These are phyloP conservation scores for Chaetomium globosum DNA, from an alignment of 2,329 filamentous ascomycete genomes.

Conservation along the genomic window DNA sequence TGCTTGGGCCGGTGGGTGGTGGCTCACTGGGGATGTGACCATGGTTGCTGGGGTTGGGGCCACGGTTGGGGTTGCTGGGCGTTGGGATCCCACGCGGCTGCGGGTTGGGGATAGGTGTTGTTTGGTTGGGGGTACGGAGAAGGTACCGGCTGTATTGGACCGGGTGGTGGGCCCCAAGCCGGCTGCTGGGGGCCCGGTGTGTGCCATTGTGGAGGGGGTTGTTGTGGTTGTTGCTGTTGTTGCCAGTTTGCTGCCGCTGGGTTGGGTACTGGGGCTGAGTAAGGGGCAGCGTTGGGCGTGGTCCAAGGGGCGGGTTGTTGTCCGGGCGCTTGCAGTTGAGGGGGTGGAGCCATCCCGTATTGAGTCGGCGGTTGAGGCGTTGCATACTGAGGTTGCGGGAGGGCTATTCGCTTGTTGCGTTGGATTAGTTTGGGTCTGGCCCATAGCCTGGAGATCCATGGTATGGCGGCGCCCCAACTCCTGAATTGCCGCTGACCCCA, in stretches of 20 bases:
- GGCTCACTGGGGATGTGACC: not conserved
- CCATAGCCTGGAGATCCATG: not conserved
- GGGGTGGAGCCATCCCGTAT: not conserved
- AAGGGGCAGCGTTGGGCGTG: not conserved
- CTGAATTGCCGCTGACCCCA: not conserved
- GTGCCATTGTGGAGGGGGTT: constrained; percentile 8
- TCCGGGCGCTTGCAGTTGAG: not conserved
- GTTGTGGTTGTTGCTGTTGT: not conserved
- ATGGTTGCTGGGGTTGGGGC: not conserved
- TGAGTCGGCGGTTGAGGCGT: not conserved
- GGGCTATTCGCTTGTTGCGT: not conserved
- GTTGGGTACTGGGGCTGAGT: not conserved
- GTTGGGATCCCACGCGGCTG: not conserved
- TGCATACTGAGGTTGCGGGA: not conserved
- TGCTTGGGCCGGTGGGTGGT: not conserved
- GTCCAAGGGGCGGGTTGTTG: constrained; percentile 8
- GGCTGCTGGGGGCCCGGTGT: not conserved
- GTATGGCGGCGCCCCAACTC: not conserved
- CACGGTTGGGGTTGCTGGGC: not conserved
- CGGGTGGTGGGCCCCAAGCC: not conserved
- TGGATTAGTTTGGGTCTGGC: not conserved
- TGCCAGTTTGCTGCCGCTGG: constrained; percentile 1
- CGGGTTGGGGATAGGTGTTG: not conserved
- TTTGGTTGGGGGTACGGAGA: not conserved
- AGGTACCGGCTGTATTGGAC: not conserved